These are phyloP conservation scores for Acmispon strigosus DNA, from an alignment of 306 rosid species.

Conservation along the genomic window DNA sequence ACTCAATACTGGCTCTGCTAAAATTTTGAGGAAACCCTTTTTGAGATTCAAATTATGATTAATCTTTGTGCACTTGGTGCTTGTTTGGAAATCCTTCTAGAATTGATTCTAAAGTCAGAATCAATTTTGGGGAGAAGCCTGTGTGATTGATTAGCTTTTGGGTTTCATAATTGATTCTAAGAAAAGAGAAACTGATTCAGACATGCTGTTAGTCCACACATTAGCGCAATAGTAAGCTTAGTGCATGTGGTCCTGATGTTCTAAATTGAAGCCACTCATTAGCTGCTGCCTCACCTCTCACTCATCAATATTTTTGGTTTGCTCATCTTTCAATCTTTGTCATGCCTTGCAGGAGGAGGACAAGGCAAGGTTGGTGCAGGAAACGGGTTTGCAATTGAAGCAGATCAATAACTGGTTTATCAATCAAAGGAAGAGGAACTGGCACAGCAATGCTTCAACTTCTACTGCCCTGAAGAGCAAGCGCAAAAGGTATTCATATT, in stretches of 20 bases:
- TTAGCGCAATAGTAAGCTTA: neutral
- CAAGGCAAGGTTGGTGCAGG: slow-evolving; percentile 90
- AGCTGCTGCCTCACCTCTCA: no score
- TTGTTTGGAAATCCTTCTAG: no score
- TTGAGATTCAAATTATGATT: neutral
- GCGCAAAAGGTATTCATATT: slow-evolving; percentile 70
- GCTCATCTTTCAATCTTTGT: neutral
- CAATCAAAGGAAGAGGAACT: slow-evolving; percentile 96
- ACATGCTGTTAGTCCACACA: neutral
- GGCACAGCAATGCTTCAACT: slow-evolving; percentile 96
- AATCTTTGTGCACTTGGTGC: neutral
- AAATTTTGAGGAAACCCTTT: neutral
- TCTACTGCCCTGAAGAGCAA: slow-evolving; percentile 90
- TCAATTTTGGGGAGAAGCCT: no score
- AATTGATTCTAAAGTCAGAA: no score
- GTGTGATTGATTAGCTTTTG: no score
- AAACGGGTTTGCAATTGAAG: slow-evolving; percentile 90
- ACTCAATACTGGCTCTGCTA: neutral
- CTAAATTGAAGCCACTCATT: neutral
- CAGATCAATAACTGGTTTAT: slow-evolving; percentile 99
- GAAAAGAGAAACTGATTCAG: no score
- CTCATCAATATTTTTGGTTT: neutral
- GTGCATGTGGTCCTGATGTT: neutral
- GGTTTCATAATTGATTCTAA: no score
- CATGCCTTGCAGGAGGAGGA: slow-evolving; percentile 77